Conservation (phyloP, 164 flowering plant genomes). For the Liquidambar formosana region DNA sequence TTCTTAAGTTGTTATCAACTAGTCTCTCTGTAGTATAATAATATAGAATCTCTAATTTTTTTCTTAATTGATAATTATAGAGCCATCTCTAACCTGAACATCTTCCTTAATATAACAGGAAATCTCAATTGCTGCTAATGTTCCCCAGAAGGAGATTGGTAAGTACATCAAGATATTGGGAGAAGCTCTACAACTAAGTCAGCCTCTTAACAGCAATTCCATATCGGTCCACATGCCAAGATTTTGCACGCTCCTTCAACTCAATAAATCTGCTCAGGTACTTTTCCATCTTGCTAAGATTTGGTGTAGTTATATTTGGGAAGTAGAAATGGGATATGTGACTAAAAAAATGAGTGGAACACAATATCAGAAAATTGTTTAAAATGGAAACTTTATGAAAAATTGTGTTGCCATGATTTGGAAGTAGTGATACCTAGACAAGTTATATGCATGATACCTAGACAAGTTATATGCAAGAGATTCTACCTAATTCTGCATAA, state of each 20-base stretch:
- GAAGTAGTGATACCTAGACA: no score
- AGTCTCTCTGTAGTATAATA: no score
- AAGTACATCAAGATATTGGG: conserved; percentile 96
- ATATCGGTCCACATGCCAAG: conserved; percentile 97
- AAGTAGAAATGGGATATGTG: not conserved
- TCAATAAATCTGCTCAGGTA: conserved; percentile 98
- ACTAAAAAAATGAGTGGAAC: not conserved
- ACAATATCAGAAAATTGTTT: not conserved
- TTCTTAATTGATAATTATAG: no score
- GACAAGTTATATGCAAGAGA: no score
- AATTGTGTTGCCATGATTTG: no score
- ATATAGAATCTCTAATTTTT: no score
- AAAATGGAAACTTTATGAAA: not conserved
- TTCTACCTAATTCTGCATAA: no score
- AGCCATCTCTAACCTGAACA: not conserved
- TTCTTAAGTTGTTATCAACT: no score
- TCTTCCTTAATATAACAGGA: conserved; percentile 49
- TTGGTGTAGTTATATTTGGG: not conserved
- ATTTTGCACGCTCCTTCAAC: conserved; percentile 94
- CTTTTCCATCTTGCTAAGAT: not conserved
- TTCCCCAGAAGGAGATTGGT: conserved; percentile 99
- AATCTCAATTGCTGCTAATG: conserved; percentile 92
- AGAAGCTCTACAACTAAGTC: conserved; percentile 92
- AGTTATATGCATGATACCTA: no score
- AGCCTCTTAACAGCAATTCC: conserved; percentile 96